These are phyloP conservation scores for Taphrina betulina DNA, from an alignment of 1,139 yeast genomes.

Conservation along the genomic window DNA sequence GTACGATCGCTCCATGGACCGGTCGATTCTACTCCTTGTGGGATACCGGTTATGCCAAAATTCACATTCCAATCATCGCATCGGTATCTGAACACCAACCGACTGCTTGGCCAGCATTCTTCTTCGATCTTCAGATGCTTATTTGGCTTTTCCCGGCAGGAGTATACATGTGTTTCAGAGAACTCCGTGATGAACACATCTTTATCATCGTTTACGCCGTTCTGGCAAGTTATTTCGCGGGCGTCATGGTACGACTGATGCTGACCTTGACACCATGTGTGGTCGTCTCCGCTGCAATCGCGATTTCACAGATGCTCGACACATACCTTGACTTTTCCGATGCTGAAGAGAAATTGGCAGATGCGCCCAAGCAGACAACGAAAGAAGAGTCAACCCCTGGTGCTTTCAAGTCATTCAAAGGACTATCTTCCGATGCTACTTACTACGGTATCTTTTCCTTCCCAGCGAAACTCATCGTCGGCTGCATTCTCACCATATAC, in stretches of 20 bases:
- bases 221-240: slow-evolving; percentile 93
- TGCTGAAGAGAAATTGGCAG: slow-evolving; percentile 19
- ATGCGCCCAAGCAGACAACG: neutral
- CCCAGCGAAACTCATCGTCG: slow-evolving; percentile 61
- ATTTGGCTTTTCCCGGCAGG: slow-evolving; percentile 99
- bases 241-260: slow-evolving; percentile 99
- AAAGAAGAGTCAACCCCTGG: slow-evolving; percentile 30
- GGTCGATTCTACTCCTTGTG: slow-evolving; percentile 98
- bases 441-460: slow-evolving; percentile 44
- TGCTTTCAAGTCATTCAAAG: slow-evolving; percentile 35
- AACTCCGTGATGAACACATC: slow-evolving; percentile 85
- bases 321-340: slow-evolving; percentile 66
- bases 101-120: slow-evolving; percentile 98
- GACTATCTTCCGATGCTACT: slow-evolving; percentile 17
- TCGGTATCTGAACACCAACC: slow-evolving; percentile 99
- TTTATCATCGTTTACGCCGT: slow-evolving; percentile 88
- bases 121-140: slow-evolving; percentile 86
- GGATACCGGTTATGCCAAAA: slow-evolving; percentile 97
- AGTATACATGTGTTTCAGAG: slow-evolving; percentile 83
- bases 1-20: slow-evolving; percentile 98
- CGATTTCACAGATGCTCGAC: slow-evolving; percentile 80
- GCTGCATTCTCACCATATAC: slow-evolving; percentile 71
- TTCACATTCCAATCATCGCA: slow-evolving; percentile 97
- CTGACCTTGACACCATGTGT: slow-evolving; percentile 93
- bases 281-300: slow-evolving; percentile 87